These are phyloP conservation scores for Vigna nakashimae DNA, from an alignment of 306 rosid genomes.

Conservation along the genomic window DNA sequence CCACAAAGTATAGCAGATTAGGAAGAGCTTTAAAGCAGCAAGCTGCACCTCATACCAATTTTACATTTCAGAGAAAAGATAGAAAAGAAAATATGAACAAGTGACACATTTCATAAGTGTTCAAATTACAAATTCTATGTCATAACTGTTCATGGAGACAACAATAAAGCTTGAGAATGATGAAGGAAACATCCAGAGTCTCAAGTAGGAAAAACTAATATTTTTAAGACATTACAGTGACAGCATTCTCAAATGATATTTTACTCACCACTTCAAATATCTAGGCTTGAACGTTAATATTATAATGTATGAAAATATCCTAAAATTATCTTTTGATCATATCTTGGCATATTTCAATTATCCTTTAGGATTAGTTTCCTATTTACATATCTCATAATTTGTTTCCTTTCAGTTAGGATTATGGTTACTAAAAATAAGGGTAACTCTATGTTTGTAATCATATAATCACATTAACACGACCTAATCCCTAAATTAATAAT, in stretches of 20 bases:
- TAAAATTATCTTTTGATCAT: not conserved
- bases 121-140: not conserved
- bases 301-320: not conserved
- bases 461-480: not conserved
- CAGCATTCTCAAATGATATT: constrained; percentile 13
- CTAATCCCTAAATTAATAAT: not conserved
- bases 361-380: not conserved
- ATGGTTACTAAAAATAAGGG: not conserved
- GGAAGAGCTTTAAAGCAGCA: constrained; percentile 19
- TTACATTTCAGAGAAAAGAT: constrained; percentile 16
- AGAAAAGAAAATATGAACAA: not conserved
- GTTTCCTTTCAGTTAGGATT: not conserved
- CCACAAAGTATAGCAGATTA: not conserved
- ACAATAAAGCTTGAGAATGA: not conserved
- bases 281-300: not conserved
- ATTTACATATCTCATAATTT: not conserved
- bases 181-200: constrained; percentile 7
- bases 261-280: constrained; percentile 14
- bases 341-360: not conserved
- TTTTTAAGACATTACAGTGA: constrained; percentile 8
- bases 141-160: not conserved
- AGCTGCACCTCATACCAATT: constrained; percentile 4
- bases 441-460: not conserved
- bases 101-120: constrained; percentile 22
- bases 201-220: constrained; percentile 17